Conservation (phyloP, 2,329 filamentous ascomycete genomes). For the Blastomyces parvus region DNA sequence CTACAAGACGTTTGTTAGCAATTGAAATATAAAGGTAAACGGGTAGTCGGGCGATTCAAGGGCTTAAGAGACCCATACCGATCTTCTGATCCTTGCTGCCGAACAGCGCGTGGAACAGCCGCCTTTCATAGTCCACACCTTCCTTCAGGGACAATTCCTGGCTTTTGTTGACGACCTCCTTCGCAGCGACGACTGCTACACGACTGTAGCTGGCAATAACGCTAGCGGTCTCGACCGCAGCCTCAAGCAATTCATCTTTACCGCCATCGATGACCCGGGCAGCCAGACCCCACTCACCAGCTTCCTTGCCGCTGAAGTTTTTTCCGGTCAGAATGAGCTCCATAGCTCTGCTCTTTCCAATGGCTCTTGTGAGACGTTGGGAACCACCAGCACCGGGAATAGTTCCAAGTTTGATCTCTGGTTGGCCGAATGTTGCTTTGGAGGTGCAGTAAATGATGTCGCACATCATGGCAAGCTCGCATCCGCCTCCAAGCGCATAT, state of each 20-base stretch:
- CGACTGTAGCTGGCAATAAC: conserved; percentile 78
- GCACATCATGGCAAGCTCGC: conserved; percentile 95
- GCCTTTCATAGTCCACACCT: conserved; percentile 88
- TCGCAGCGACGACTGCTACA: conserved; percentile 79
- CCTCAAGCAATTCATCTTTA: conserved; percentile 73
- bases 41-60: not conserved
- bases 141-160: conserved; percentile 81
- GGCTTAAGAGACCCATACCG: conserved; percentile 41
- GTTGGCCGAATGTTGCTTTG: conserved; percentile 85
- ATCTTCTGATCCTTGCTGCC: conserved; percentile 96
- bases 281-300: conserved; percentile 82
- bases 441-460: conserved; percentile 88
- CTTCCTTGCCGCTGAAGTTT: conserved; percentile 73
- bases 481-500: conserved; percentile 88
- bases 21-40: conserved; percentile 1
- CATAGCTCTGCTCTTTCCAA: conserved; percentile 82
- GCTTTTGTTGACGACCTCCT: conserved; percentile 99
- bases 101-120: conserved; percentile 87
- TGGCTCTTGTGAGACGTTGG: conserved; percentile 72
- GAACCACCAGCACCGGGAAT: conserved; percentile 88
- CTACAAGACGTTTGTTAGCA: conserved; percentile 23
- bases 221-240: conserved; percentile 71
- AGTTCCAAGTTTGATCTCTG: conserved; percentile 89
- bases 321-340: conserved; percentile 80
- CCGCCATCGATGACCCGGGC: conserved; percentile 65